Percentiles rank a stretch among this genome's conserved stretches.
Conservation (phyloP, 1,284 basidiomycete species). For the Leccinum pallidistipes region DNA sequence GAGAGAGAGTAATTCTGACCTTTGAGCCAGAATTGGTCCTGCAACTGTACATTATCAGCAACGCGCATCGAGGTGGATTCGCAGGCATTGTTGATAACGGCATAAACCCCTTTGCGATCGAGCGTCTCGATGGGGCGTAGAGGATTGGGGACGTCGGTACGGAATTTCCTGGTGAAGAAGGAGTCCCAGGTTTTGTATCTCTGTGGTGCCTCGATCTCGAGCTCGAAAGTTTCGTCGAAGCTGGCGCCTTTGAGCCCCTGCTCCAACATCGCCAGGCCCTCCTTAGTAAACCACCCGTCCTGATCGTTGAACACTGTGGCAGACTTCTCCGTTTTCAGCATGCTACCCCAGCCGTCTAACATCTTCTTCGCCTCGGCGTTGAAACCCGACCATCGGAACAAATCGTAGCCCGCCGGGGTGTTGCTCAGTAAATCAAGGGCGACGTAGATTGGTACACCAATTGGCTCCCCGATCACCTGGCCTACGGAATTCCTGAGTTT, state of each 20-base stretch:
- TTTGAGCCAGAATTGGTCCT: constrained; percentile 50
- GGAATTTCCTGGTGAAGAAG: constrained; percentile 7
- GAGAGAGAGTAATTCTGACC: constrained; percentile 44
- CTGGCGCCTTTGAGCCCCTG: neutral
- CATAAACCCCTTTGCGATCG: neutral
- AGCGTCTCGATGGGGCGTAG: constrained; percentile 37
- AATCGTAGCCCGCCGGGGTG: constrained; percentile 21
- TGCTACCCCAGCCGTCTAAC: constrained; percentile 11
- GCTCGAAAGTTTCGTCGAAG: constrained; percentile 5
- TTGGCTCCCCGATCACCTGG: constrained; percentile 15
- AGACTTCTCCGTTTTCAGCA: neutral
- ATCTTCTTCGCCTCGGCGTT: neutral
- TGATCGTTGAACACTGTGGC: neutral
- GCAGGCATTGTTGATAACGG: constrained; percentile 43
- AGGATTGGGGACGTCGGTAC: constrained; percentile 4
- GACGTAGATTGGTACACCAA: constrained; percentile 22
- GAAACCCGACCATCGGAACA: constrained; percentile 15
- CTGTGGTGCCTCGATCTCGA: neutral
- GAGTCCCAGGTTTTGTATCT: constrained; percentile 5
- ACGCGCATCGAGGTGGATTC: constrained; percentile 46
- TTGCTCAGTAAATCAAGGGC: constrained; percentile 28
- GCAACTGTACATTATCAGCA: constrained; percentile 31
- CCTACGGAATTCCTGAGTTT: constrained; percentile 3
- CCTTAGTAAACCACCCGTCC: neutral
- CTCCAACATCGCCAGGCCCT: neutral